Evolutionary conservation across 176 grass and related monocot genomes (phyloP).

Genomic region (Hsuehochloa calcarea): DNA sequence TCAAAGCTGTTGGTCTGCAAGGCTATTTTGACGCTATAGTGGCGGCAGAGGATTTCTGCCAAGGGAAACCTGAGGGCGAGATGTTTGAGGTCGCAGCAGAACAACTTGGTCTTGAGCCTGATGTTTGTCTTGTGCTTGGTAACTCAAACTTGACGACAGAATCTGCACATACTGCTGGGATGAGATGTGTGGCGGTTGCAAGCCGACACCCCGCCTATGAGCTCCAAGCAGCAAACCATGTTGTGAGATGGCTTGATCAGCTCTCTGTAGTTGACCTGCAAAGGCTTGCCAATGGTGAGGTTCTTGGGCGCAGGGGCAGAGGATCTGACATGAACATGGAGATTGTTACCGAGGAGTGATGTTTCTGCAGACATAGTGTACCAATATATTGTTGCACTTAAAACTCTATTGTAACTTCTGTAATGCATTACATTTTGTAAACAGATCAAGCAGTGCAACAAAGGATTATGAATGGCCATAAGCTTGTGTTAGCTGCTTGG

Average conservation of each 20-base stretch:
- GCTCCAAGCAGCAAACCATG: conserved; percentile 63
- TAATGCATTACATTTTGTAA: conserved; percentile 39
- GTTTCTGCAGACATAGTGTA: not conserved
- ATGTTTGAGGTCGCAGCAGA: conserved; percentile 66
- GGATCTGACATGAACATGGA: conserved; percentile 71
- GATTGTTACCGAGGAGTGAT: conserved; percentile 62
- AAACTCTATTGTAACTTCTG: conserved; percentile 11
- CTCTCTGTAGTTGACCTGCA: conserved; percentile 65
- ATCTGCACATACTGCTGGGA: conserved; percentile 59
- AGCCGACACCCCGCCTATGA: conserved; percentile 57
- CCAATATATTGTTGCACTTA: conserved; percentile 10
- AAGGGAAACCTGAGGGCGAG: conserved; percentile 61
- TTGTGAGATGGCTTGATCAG: conserved; percentile 82
- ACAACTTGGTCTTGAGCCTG: conserved; percentile 55
- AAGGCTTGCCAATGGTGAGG: conserved; percentile 41
- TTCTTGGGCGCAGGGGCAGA: conserved; percentile 45
- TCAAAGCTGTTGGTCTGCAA: conserved; percentile 58
- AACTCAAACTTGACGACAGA: conserved; percentile 55
- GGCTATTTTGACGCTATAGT: conserved; percentile 64
- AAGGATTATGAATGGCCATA: not conserved
- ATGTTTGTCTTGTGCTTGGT: conserved; percentile 69
- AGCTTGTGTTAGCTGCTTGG: conserved; percentile 25
- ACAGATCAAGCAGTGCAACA: conserved; percentile 15
- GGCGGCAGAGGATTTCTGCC: conserved; percentile 56
- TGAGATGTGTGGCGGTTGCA: conserved; percentile 77